A percentile compares a stretch with the other conserved stretches of the same genome.
Evolutionary conservation across 1,139 yeast genomes (phyloP).

Genomic region (Blastobotrys elegans): DNA sequence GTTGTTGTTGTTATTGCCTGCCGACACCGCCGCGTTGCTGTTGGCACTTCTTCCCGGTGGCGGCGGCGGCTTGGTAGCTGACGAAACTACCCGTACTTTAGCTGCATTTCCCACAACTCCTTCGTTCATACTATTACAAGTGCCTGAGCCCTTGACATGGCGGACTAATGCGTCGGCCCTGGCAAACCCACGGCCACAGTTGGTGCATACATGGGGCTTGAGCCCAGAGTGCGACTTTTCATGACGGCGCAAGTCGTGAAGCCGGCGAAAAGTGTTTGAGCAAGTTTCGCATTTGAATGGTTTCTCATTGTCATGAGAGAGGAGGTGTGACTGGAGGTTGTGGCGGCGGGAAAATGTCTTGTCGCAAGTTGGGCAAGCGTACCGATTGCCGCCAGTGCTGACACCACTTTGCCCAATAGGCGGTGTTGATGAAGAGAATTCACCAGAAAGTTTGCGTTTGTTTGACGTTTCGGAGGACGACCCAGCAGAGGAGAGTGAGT

Average conservation of each 20-base stretch:
- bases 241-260: slow-evolving; percentile 74
- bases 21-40: background rate
- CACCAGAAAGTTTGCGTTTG: background rate
- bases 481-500: background rate
- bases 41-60: background rate
- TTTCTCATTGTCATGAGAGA: slow-evolving; percentile 62
- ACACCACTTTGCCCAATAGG: background rate
- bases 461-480: background rate
- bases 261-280: slow-evolving; percentile 57
- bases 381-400: background rate
- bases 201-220: slow-evolving; percentile 57
- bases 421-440: background rate
- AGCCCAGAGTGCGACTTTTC: slow-evolving; percentile 73
- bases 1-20: background rate
- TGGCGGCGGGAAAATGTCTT: slow-evolving; percentile 67
- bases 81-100: background rate
- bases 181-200: slow-evolving; percentile 65
- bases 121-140: slow-evolving; percentile 22
- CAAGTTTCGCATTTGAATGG: slow-evolving; percentile 69
- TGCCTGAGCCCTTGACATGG: slow-evolving; percentile 44
- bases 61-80: background rate
- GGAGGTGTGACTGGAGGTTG: slow-evolving; percentile 66
- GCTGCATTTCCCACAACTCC: background rate
- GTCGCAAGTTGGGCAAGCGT: slow-evolving; percentile 48
- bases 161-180: slow-evolving; percentile 73